Evolutionary conservation across 306 rosid genomes (phyloP).

Genomic region (Sophora flavescens): DNA sequence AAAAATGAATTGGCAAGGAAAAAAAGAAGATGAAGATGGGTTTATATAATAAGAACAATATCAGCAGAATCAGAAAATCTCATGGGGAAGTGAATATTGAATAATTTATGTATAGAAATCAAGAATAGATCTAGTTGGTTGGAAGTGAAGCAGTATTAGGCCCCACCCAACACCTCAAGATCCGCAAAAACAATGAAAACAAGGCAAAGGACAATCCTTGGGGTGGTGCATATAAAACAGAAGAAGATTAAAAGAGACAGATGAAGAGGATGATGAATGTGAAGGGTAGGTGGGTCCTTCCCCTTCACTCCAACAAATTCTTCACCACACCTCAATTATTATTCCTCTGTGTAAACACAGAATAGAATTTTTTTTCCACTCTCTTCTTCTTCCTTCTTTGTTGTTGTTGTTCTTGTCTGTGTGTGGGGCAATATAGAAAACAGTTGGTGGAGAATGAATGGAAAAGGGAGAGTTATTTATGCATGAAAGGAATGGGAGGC

Average conservation of each 20-base stretch:
- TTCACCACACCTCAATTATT: slow-evolving; percentile 61
- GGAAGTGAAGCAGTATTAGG: slow-evolving; percentile 50
- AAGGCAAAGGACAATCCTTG: slow-evolving; percentile 46
- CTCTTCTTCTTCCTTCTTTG: background rate
- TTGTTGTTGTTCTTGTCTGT: slow-evolving; percentile 28
- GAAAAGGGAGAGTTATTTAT: slow-evolving; percentile 34
- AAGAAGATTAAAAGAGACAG: slow-evolving; percentile 45
- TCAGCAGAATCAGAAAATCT: slow-evolving; percentile 42
- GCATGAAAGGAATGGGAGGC: slow-evolving; percentile 52
- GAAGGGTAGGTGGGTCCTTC: slow-evolving; percentile 56
- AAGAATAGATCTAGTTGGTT: slow-evolving; percentile 58
- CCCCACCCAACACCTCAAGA: slow-evolving; percentile 58
- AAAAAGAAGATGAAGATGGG: slow-evolving; percentile 47
- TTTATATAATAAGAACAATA: slow-evolving; percentile 61
- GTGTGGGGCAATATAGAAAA: slow-evolving; percentile 51
- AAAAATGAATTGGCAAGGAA: slow-evolving; percentile 50
- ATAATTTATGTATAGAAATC: slow-evolving; percentile 36
- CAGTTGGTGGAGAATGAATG: slow-evolving; percentile 48
- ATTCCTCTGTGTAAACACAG: slow-evolving; percentile 51
- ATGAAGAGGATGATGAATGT: slow-evolving; percentile 59
- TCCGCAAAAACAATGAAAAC: slow-evolving; percentile 33
- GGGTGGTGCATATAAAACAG: slow-evolving; percentile 28
- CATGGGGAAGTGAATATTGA: slow-evolving; percentile 39
- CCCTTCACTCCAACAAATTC: slow-evolving; percentile 57
- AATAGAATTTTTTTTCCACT: slow-evolving; percentile 23